phyloP scores from a whole-genome alignment of 331 rosid genomes.

The Malus hybrid region DNA sequence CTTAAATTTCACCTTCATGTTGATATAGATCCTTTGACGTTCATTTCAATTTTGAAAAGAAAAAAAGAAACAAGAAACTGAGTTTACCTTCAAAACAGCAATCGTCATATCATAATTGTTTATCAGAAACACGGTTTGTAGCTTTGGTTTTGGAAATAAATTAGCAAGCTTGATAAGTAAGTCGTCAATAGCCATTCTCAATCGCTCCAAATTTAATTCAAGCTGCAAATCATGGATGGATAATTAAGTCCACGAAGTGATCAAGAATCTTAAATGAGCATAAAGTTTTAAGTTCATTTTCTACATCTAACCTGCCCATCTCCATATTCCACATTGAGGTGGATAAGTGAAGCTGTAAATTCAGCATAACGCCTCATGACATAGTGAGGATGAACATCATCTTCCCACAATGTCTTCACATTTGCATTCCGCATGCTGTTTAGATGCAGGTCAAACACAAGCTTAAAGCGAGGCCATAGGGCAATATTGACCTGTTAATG shows the following conservation, averaged over 20 bases:
- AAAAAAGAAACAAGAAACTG: constrained; percentile 7
- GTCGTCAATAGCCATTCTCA: constrained; percentile 94
- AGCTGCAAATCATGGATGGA: constrained; percentile 46
- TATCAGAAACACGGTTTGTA: constrained; percentile 82
- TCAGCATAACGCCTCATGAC: constrained; percentile 98
- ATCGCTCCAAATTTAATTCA: constrained; percentile 74
- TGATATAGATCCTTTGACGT: background rate
- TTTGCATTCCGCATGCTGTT: constrained; percentile 82
- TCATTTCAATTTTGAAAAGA: background rate
- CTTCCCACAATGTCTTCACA: constrained; percentile 91
- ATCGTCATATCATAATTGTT: constrained; percentile 97
- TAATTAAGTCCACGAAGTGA: background rate
- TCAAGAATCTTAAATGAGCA: background rate
- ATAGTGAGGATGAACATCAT: constrained; percentile 96
- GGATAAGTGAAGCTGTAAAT: constrained; percentile 92
- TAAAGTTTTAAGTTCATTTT: constrained; percentile 1
- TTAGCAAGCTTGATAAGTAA: constrained; percentile 92
- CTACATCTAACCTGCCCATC: constrained; percentile 77
- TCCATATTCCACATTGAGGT: constrained; percentile 80
- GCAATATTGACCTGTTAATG: constrained; percentile 73
- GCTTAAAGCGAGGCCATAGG: constrained; percentile 96
- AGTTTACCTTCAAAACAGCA: constrained; percentile 77
- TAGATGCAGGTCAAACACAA: constrained; percentile 96
- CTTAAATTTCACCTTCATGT: background rate
- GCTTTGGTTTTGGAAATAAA: constrained; percentile 65